These are phyloP conservation scores for Ophiostoma perfectum DNA, from an alignment of 2,329 filamentous ascomycete species.

Conservation along the genomic window DNA sequence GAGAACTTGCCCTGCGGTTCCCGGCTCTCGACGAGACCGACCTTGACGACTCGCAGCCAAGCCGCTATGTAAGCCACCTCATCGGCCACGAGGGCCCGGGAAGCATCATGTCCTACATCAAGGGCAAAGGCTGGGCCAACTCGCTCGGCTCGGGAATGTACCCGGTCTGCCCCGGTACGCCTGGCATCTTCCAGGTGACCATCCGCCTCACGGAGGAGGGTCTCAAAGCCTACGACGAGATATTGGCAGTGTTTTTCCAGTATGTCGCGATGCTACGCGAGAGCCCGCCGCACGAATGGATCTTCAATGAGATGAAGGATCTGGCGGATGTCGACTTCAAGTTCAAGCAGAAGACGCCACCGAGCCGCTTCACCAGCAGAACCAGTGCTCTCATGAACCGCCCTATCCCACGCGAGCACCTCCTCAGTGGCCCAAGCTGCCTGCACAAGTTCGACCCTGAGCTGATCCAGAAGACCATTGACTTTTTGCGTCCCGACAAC, in stretches of 20 bases:
- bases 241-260: slow-evolving; percentile 80
- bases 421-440: slow-evolving; percentile 73
- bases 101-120: slow-evolving; percentile 84
- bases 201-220: slow-evolving; percentile 79
- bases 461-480: slow-evolving; percentile 68
- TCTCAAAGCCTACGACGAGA: slow-evolving; percentile 72
- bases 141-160: slow-evolving; percentile 71
- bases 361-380: slow-evolving; percentile 81
- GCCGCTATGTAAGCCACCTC: slow-evolving; percentile 79
- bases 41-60: slow-evolving; percentile 73
- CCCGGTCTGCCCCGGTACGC: slow-evolving; percentile 68
- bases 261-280: slow-evolving; percentile 85
- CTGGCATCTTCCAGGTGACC: slow-evolving; percentile 72
- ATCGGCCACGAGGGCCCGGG: slow-evolving; percentile 91
- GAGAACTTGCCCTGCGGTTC: slow-evolving; percentile 74
- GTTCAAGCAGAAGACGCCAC: slow-evolving; percentile 87
- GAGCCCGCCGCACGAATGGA: slow-evolving; percentile 79
- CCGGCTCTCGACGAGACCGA: slow-evolving; percentile 66
- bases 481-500: slow-evolving; percentile 77
- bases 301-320: slow-evolving; percentile 84
- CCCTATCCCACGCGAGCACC: slow-evolving; percentile 75
- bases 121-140: slow-evolving; percentile 85
- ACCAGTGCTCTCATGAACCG: slow-evolving; percentile 88
- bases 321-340: slow-evolving; percentile 92
- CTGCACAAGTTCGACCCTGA: slow-evolving; percentile 74